Base-by-base conservation (phyloP, 2,329 filamentous ascomycete genomes). In the Penicillium vulpinum region DNA sequence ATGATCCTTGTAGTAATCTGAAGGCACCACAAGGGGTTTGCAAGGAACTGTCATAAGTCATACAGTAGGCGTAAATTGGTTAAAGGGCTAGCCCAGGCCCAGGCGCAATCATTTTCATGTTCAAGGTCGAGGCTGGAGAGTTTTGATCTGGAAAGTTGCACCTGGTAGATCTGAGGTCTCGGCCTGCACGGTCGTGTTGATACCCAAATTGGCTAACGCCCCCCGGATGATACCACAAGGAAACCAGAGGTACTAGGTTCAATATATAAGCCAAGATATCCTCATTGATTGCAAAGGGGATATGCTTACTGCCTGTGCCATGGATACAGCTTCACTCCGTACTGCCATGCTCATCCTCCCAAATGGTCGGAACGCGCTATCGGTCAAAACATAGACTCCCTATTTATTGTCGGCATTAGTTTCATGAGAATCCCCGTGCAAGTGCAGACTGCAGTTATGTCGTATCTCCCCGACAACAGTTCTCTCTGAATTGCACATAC, bases 71-170 rank as follows among this genome's bases (percentile, higher is more conserved):
- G 41, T 52, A 29, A 21, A 29, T n/a, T 21, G 36, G 16, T 43
- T 16, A 26, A 10, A 22, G 11, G 35, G 22, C 22, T 28, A 54
- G 21, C 39, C 44, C 41, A 56, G 57, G 56, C 61, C 51, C 18
- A 43, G 40, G 57, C 51, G 45, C 21, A 33, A 24, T 26, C n/a
- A 35, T 40, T 21, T n/a, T 22, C 10, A 41, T 9, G 22, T 49
- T 81, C 79, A 89, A 69, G 84, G 76, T 76, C 91, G 91, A 31
- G 83, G 75, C 26, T 86, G 83, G 50, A 88, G 79, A 38, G 90
- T 94, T 79, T 95, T 95, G 73, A 99, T 97, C 78, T 99, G 94
- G 74, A 99, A 99, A 0, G 92, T 91, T 35, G 93, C 94, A 6
- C 85, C 85, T 0, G 94, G 94, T 53, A 99, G 80, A 72, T 96